Evolutionary conservation across 306 rosid species (phyloP).

Genomic region (Vigna unguiculata): DNA sequence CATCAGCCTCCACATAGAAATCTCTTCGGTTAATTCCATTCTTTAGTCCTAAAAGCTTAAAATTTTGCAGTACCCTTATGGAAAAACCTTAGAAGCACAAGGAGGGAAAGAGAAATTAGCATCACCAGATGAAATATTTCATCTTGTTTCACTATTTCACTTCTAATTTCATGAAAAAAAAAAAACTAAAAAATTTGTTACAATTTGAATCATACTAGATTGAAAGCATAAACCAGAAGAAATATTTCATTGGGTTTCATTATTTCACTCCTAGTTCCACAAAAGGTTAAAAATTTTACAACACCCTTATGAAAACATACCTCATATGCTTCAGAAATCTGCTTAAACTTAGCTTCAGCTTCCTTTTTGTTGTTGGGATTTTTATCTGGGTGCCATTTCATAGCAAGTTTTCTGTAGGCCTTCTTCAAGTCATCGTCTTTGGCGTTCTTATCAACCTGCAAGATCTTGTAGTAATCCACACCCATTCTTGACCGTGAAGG

Average conservation of each 20-base stretch:
- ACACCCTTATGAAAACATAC: slow-evolving; percentile 27
- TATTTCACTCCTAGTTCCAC: not conserved
- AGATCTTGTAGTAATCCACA: slow-evolving; percentile 68
- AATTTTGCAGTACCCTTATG: not conserved
- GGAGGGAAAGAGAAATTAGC: not conserved
- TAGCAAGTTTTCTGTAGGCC: slow-evolving; percentile 76
- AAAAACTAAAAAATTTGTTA: not conserved
- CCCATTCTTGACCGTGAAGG: slow-evolving; percentile 50
- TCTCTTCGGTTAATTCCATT: not conserved
- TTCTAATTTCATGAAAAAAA: not conserved
- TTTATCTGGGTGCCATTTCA: slow-evolving; percentile 88
- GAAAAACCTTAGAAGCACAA: not conserved
- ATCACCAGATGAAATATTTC: not conserved
- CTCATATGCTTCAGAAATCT: slow-evolving; percentile 75
- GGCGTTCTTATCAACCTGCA: slow-evolving; percentile 72
- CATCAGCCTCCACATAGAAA: not conserved
- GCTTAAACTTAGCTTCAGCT: slow-evolving; percentile 77
- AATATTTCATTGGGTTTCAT: not conserved
- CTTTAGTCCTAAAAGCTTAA: not conserved
- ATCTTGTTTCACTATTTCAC: not conserved
- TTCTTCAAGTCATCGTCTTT: slow-evolving; percentile 75
- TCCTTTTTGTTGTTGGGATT: slow-evolving; percentile 69
- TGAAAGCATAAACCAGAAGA: slow-evolving; percentile 1
- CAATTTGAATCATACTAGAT: not conserved
- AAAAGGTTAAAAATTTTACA: not conserved